A percentile compares a stretch with the other conserved stretches of the same genome.
Conservation (phyloP, 371 early-diverging fungal genomes). For the Syncephalastrum contaminatum region DNA sequence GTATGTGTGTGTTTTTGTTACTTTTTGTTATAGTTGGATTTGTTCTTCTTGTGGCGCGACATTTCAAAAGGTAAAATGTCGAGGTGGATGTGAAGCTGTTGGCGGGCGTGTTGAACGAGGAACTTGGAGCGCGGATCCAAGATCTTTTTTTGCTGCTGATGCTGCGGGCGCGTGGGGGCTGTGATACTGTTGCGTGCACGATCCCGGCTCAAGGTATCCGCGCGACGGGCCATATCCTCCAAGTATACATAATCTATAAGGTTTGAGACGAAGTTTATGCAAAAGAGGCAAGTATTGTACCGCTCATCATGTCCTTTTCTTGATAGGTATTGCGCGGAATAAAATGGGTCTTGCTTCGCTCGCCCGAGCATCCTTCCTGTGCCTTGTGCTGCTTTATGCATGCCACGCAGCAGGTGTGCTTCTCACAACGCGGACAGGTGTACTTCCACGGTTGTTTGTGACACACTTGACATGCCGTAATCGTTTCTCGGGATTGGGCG, state of each 20-base stretch:
- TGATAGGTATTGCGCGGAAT: slow-evolving; percentile 53
- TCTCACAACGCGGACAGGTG: slow-evolving; percentile 68
- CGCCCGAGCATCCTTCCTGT: slow-evolving; percentile 58
- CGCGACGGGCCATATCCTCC: slow-evolving; percentile 38
- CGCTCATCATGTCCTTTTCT: slow-evolving; percentile 65
- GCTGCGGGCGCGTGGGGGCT: not conserved
- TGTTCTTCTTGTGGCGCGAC: slow-evolving; percentile 34
- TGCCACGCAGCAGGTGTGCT: slow-evolving; percentile 61
- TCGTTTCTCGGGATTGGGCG: too few species aligned
- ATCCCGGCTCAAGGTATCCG: slow-evolving; percentile 36
- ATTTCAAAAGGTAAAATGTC: slow-evolving; percentile 33
- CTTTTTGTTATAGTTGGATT: slow-evolving; percentile 36
- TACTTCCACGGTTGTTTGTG: slow-evolving; percentile 48
- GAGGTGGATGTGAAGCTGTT: slow-evolving; percentile 22
- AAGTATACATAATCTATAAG: slow-evolving; percentile 43
- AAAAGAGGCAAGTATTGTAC: slow-evolving; percentile 27
- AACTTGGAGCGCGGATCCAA: slow-evolving; percentile 10
- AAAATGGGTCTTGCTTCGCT: slow-evolving; percentile 61
- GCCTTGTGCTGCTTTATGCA: slow-evolving; percentile 69
- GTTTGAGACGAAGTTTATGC: not conserved
- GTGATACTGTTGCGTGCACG: slow-evolving; percentile 9
- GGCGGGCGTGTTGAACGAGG: slow-evolving; percentile 23
- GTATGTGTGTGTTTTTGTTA: slow-evolving; percentile 4
- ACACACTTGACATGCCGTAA: slow-evolving; percentile 26
- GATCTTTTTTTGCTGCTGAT: not conserved